Percentiles rank a stretch among this genome's conserved stretches.
Conservation (phyloP, 2,329 filamentous ascomycete genomes). For the Amylocarpus encephaloides region DNA sequence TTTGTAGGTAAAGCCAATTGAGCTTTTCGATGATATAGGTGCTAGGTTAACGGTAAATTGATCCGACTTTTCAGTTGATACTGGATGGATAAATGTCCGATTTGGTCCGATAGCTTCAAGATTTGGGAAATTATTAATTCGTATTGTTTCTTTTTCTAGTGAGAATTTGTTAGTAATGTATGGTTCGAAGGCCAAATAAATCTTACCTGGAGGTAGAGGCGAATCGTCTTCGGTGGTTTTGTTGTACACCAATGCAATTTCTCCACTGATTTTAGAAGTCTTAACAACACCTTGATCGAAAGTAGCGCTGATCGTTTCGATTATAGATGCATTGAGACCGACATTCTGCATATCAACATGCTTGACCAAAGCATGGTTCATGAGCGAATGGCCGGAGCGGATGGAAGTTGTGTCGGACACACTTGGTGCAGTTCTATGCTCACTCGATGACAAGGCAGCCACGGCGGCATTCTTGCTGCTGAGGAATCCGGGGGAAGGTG, state of each 20-base stretch:
- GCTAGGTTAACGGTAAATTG: conserved; percentile 71
- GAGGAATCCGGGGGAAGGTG: conserved; percentile 31
- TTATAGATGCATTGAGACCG: conserved; percentile 80
- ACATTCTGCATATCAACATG: conserved; percentile 77
- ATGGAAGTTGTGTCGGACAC: conserved; percentile 86
- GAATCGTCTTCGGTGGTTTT: conserved; percentile 29
- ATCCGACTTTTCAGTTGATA: conserved; percentile 58
- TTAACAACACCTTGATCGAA: conserved; percentile 71
- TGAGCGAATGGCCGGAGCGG: conserved; percentile 76
- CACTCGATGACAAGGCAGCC: conserved; percentile 55
- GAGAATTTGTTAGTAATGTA: neutral
- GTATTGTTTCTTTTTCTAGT: conserved; percentile 15
- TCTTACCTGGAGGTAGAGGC: conserved; percentile 42
- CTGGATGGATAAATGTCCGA: conserved; percentile 77
- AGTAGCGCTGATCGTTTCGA: conserved; percentile 82
- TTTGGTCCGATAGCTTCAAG: conserved; percentile 93
- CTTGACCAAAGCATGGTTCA: conserved; percentile 59
- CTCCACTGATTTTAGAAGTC: conserved; percentile 71
- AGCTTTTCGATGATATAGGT: conserved; percentile 62
- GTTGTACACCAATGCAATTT: conserved; percentile 84
- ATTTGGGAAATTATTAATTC: conserved; percentile 68
- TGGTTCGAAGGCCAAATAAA: conserved; percentile 20
- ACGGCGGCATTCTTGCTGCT: conserved; percentile 41
- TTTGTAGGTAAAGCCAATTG: conserved; percentile 88
- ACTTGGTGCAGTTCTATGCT: conserved; percentile 41